Percentiles rank a stretch among this genome's conserved stretches.
Conservation (phyloP, 2,329 filamentous ascomycete species). For the Thielaviopsis euricoi region DNA sequence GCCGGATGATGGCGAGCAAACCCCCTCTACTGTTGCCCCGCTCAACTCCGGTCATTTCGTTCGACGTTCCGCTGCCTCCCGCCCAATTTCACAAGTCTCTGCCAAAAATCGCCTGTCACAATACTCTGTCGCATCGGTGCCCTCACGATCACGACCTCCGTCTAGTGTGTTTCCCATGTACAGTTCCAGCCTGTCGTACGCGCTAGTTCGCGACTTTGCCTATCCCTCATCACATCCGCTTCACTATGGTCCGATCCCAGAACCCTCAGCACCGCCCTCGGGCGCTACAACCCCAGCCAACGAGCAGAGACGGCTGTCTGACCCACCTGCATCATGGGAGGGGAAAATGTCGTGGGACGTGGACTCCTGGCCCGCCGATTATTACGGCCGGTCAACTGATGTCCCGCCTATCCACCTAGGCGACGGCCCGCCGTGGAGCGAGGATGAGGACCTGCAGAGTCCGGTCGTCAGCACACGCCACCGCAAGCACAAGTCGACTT, state of each 20-base stretch:
- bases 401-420: constrained; percentile 70
- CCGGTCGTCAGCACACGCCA: constrained; percentile 75
- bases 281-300: constrained; percentile 72
- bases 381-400: constrained; percentile 48
- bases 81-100: constrained; percentile 59
- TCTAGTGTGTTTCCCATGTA: constrained; percentile 74
- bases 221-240: constrained; percentile 70
- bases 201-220: constrained; percentile 90
- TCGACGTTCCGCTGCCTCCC: constrained; percentile 43
- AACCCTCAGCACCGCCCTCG: constrained; percentile 52
- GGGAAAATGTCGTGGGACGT: constrained; percentile 42
- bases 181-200: constrained; percentile 71
- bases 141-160: constrained; percentile 56
- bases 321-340: constrained; percentile 64
- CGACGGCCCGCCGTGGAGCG: constrained; percentile 83
- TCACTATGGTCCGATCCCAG: constrained; percentile 83
- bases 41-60: constrained; percentile 39
- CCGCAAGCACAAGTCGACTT: constrained; percentile 66
- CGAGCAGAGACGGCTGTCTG: constrained; percentile 66
- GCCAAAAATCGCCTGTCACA: constrained; percentile 64
- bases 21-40: constrained; percentile 37
- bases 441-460: constrained; percentile 88
- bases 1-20: constrained; percentile 30
- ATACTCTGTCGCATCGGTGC: constrained; percentile 57
- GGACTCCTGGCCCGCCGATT: constrained; percentile 31